Conservation (phyloP, 345 rosid species). For the Aegle marmelos region DNA sequence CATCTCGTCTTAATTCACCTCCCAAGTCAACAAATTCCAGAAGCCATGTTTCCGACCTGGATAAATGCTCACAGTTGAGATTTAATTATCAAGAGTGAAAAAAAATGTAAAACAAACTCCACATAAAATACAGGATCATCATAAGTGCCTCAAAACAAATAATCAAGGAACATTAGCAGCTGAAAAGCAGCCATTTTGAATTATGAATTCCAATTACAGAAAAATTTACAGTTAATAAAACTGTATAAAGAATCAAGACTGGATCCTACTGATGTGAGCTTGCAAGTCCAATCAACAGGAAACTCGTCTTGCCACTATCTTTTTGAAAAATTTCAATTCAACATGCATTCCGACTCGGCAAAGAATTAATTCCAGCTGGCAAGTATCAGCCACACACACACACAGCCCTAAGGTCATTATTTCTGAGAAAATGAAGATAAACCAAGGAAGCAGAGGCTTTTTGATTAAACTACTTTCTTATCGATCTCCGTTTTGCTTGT, state of each 20-base stretch:
- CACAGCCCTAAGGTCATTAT: neutral
- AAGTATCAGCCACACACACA: neutral
- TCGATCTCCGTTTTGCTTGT: neutral
- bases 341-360: neutral
- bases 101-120: neutral
- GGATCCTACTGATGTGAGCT: neutral
- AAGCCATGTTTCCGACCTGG: conserved; percentile 75
- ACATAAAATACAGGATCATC: neutral
- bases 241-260: neutral
- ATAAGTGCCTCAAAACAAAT: neutral
- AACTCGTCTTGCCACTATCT: neutral
- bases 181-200: neutral
- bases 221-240: neutral
- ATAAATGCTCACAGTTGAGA: conserved; percentile 6
- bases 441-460: neutral
- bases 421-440: neutral
- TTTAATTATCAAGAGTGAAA: neutral
- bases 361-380: neutral
- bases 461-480: neutral
- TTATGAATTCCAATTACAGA: neutral
- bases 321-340: neutral
- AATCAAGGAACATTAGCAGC: neutral
- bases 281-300: neutral
- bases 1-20: conserved; percentile 90
- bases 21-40: conserved; percentile 97